Conservation (phyloP, 2,329 filamentous ascomycete genomes). For the Colletotrichum endophyticum region DNA sequence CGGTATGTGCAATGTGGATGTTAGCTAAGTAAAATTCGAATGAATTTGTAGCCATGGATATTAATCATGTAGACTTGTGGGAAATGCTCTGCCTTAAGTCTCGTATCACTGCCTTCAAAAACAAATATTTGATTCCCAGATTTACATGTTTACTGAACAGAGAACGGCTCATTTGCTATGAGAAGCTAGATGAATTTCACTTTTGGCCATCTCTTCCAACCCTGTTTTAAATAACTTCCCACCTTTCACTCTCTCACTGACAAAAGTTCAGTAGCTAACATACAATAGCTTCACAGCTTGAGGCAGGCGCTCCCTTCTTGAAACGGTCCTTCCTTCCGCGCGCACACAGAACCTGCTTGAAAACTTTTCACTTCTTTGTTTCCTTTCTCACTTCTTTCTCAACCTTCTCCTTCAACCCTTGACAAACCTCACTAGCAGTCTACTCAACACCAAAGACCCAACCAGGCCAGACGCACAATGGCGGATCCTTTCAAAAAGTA, state of each 20-base stretch:
- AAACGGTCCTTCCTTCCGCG: not conserved
- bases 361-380: not conserved
- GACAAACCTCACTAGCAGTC: not conserved
- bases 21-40: not conserved
- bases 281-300: not conserved
- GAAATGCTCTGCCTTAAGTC: not conserved
- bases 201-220: not conserved
- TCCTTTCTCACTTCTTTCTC: not conserved
- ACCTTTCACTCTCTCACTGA: not conserved
- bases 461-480: not conserved
- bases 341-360: not conserved
- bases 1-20: not conserved
- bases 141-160: not conserved
- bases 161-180: not conserved
- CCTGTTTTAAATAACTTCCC: not conserved
- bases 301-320: not conserved
- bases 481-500: not conserved
- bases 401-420: not conserved
- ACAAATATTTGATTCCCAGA: not conserved
- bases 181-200: not conserved
- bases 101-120: fast-evolving
- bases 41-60: not conserved
- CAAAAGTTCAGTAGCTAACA: not conserved
- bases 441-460: not conserved
- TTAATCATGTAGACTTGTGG: not conserved